Base-by-base conservation (phyloP, 2,329 filamentous ascomycete species). In the Aspergillus amoenus region DNA sequence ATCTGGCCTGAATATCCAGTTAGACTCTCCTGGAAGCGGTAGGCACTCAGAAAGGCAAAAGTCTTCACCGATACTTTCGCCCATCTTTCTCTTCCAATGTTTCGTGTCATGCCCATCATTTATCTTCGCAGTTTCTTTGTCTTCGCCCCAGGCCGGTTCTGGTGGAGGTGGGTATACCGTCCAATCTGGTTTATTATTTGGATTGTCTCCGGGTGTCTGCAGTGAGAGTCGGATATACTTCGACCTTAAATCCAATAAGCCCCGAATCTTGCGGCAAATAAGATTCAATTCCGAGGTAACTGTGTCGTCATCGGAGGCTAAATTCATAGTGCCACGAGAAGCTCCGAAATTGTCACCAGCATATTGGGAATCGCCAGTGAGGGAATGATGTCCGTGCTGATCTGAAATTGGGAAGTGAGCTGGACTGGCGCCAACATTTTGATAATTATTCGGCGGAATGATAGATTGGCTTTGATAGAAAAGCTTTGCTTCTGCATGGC, bases 231-330 rank as follows among this genome's bases (percentile, higher is more conserved):
- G 80, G 52, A 97, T 90, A 74, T 97, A 99, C 68, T 91, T 95
- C 72, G 92, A 88, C 59, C 94, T 86, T 41, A 93, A 81, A 66
- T 97, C 91, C 45, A 97, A 76, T n/a, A 97, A 85, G 64, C 89
- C 88, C 71, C 96, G 90, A 55, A 99, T 91, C 64, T 94, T 95
- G 63, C 87, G 88, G 67, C 95, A 97, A 63, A 99, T 97, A 18
- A 86, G 83, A 66, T 85, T 86, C 62, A 99, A 79, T 75, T 99
- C 94, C 2, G 89, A 82, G 2, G 91, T 91, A 64, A 97, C 88
- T 52, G 89, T 88, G 40, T 89, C 85, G 66, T 95, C 91, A 45
- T 84, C 88, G 55, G 89, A 83, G 44, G 86, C 86, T 64, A 88
- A 85, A 8, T 86, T 88, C 66, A 84, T 84, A 40, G 76, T 72